phyloP scores from a whole-genome alignment of 1,284 basidiomycete species.

The Cutaneotrichosporon sp. region DNA sequence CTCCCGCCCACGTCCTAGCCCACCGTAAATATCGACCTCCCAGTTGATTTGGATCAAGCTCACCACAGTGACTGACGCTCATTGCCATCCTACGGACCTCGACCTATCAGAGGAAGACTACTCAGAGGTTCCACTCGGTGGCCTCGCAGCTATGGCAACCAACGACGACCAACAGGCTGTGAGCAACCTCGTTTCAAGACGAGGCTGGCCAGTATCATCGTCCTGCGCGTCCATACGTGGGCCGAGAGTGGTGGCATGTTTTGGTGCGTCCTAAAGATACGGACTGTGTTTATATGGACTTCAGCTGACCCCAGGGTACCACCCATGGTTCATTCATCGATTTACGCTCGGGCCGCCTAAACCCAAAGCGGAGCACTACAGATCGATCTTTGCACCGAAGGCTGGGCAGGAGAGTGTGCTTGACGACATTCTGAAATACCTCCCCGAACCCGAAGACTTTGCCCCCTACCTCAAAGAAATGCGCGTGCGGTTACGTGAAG shows the following conservation, averaged over 20 bases:
- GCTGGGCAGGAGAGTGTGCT: conserved; percentile 19
- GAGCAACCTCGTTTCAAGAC: conserved; percentile 13
- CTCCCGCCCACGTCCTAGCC: conserved; percentile 26
- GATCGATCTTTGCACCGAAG: conserved; percentile 38
- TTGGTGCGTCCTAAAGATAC: conserved; percentile 39
- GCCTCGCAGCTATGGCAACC: conserved; percentile 44
- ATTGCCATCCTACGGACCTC: conserved; percentile 50
- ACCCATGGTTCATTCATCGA: conserved; percentile 52
- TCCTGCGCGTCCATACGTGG: background rate
- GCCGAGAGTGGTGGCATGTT: conserved; percentile 38
- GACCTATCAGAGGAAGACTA: conserved; percentile 12
- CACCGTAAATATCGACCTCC: conserved; percentile 4
- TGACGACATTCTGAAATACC: conserved; percentile 27
- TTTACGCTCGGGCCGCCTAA: conserved; percentile 33
- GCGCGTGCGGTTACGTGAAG: conserved; percentile 21
- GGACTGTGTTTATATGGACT: no score
- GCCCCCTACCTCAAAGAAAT: conserved; percentile 22
- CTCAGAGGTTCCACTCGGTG: conserved; percentile 33
- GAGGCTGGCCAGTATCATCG: conserved; percentile 9
- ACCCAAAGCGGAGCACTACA: conserved; percentile 47
- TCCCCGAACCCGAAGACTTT: conserved; percentile 41
- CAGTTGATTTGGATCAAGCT: background rate
- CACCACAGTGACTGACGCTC: conserved; percentile 45
- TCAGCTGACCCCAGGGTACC: conserved; percentile 41
- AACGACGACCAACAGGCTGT: conserved; percentile 40